Base-by-base conservation (phyloP, 805 yeast species). In the Suhomyces vadensis region DNA sequence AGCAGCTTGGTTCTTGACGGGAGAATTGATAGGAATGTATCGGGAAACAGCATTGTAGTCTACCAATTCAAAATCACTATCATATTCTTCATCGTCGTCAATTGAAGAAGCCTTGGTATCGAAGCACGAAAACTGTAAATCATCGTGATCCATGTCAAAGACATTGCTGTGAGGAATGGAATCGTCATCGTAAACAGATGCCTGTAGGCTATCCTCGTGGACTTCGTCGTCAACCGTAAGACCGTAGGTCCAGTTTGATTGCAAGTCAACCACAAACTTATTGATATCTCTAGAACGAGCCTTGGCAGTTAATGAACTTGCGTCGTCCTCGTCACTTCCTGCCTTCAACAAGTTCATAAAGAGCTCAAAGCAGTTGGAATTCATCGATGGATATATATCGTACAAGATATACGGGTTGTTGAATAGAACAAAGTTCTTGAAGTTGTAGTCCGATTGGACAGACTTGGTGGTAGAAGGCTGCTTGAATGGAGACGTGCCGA, bases 401-500 rank as follows among this genome's bases (percentile, higher is more conserved):
- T 68, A 75, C 31, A 78, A 61, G 40, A 74, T 68, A 40, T 65
- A 67, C 14, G 65, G 62, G 31, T 72, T 64, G 50, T 61, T 61
- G 40, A 48, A 58, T 40, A 68, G 58, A 21, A 65, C 65, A 54
- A 75, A 78, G 40, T 65, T 67, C 49, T 61, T 61, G 51, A 69
- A 78, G 55, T 78, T 76, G 17, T 59, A 55, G 57, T 78, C 82
- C 27, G 58, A 51, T 31, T 63, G 41, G 21, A 50, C 42, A 27
- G 54, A 47, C 20, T 46, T 47, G 16, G 42, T 44, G 13, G 20
- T 26, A 21, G 44, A 39, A 10, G 42, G 42, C 10, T 44, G 42
- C 50, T 74, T 69, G 61, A 79, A 78, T 1, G 82, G 82, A 39
- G 79, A 64, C 29, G 72, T 73, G 14, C 82, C 81, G 57, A 77